Base-by-base conservation (phyloP, 331 rosid genomes). In the Arachis monticola region DNA sequence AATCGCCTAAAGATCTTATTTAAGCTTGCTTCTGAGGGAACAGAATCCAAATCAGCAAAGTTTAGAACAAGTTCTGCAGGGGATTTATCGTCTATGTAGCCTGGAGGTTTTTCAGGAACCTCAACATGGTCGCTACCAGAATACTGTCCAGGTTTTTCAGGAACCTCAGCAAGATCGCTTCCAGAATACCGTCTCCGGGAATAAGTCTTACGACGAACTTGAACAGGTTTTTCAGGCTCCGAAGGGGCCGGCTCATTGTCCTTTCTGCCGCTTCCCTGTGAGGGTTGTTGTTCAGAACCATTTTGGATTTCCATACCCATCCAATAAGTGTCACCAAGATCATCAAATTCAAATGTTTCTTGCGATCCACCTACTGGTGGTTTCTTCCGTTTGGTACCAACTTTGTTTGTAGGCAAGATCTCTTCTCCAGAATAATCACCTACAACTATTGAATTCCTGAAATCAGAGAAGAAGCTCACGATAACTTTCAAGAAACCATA, bases 401-500 rank as follows among this genome's bases (percentile, higher is more conserved):
- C 64, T 47, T 78, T 40, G 7, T 32, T 35, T 11, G 78, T 47
- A 45, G 73, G 56, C n/a, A 59, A 32, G 58, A 47, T 78, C 59
- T 72, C 82, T 71, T 78, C 59, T 31, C 45, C 73, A 45, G 68
- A 71, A 64, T 56, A 60, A 56, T 46, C 31, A 32, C 38, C 56
- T 61, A 46, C 52, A 45, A 45, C 27, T 74, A 72, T 35, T 78
- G 82, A 78, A 78, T 78, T 78, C 73, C 78, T 71, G 56, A 78
- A 78, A 72, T 78, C 82, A 35, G 82, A 56, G 74, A 78, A 78
- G 63, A 78, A 78, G 65, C 82, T 78, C 38, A 47, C 82, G 8
- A 78, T 78, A 78, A 78, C 78, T 64, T 78, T 63, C 69, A 57
- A 64, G 61, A 60, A 72, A 46, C 78, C 57, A 35, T 72, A 72